Evolutionary conservation across 495 filamentous ascomycete species (phyloP).

Genomic region (Xylaria cubensis): DNA sequence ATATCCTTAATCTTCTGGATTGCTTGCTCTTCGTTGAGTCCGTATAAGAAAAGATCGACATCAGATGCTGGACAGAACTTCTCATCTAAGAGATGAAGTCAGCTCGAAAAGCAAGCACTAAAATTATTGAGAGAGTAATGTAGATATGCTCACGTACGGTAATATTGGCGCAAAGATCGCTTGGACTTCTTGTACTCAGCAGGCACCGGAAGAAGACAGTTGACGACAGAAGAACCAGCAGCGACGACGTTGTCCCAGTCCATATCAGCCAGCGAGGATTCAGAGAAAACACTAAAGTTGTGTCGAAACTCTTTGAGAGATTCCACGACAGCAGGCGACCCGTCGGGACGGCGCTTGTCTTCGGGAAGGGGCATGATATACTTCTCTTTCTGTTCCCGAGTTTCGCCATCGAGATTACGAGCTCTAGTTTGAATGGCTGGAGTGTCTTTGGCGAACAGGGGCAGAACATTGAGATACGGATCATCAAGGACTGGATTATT

Average conservation of each 20-base stretch:
- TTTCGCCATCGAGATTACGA: conserved; percentile 65
- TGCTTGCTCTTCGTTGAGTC: conserved; percentile 73
- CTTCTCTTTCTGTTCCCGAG: conserved; percentile 62
- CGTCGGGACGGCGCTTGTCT: conserved; percentile 62
- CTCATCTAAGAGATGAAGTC: conserved; percentile 54
- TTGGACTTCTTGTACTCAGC: conserved; percentile 67
- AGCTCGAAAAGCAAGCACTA: conserved; percentile 29
- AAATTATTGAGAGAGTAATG: neutral
- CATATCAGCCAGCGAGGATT: conserved; percentile 65
- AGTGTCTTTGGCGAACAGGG: conserved; percentile 68
- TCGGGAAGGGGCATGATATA: conserved; percentile 74
- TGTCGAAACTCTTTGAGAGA: conserved; percentile 71
- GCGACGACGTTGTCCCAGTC: conserved; percentile 82
- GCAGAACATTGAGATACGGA: conserved; percentile 69
- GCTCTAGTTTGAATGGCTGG: conserved; percentile 64
- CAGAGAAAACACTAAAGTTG: conserved; percentile 81
- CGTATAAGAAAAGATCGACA: conserved; percentile 84
- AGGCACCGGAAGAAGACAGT: conserved; percentile 74
- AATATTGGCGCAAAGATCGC: conserved; percentile 71
- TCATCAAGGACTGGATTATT: conserved; percentile 63
- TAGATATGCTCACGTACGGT: conserved; percentile 42
- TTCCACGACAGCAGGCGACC: conserved; percentile 68
- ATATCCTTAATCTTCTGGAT: conserved; percentile 83
- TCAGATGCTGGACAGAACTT: conserved; percentile 81
- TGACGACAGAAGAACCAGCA: conserved; percentile 78